Evolutionary conservation across 331 rosid genomes (phyloP), one percentile per base, ranked within the genome.

Genomic region (Pyrus hybrid): DNA sequence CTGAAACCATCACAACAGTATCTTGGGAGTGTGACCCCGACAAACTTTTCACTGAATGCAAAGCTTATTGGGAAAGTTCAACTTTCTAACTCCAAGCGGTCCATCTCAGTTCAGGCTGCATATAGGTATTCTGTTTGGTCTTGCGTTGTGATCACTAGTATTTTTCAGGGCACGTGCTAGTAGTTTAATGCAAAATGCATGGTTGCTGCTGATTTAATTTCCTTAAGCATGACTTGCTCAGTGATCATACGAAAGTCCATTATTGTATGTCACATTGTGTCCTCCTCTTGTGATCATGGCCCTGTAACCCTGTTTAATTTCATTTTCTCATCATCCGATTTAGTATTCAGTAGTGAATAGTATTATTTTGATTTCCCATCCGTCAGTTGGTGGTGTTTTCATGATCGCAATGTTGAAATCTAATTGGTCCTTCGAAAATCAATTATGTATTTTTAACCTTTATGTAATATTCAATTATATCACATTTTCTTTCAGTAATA

Each of bases 81-180:
- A 57, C 79, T 76, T 64, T 78, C 84, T 75, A 69, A 73, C 66
- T 63, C 83, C 71, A 92, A 80, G 80, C 85, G 79, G 85, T 79
- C 96, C 53, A 66, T 85, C 11, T 43, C 85, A 5, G 88, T 94
- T 85, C 90, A 83, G 84, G 96, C 99, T 79, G 81, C 91, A 20
- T 88, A 86, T 51, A 85, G 96, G 99, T 94, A 91, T 71, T 72
- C 23, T 70, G 61, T 72, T 68, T 67, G 68, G 33, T 61, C 17
- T 78, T 54, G 18, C 60, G 60, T 70, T 68, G n/a, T 62, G 63
- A 43, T 71, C 56, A 12, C 47, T 16, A 32, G 45, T 30, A 30
- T 68, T 71, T 22, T 80, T 73, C 30, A 6, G 3, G 45, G 28
- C 60, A 17, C n/a, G 7, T 37, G 28, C 60, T 41, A 17, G 14